A percentile compares a stretch with the other conserved stretches of the same genome.
Conservation (phyloP, 1,139 yeast species). For the Hanseniaspora gamundiae region DNA sequence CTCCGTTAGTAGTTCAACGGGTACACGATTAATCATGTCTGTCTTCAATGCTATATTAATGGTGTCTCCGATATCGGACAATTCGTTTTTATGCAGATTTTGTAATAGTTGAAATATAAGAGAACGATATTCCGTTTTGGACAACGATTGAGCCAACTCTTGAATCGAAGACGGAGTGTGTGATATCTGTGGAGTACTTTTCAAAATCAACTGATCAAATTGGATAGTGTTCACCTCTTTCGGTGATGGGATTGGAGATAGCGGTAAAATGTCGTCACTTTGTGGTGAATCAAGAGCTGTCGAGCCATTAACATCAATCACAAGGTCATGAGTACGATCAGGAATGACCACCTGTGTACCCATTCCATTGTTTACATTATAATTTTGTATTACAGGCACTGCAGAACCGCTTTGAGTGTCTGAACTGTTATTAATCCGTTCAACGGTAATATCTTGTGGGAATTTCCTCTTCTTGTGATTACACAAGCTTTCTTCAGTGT, state of each 20-base stretch:
- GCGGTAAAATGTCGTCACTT: constrained; percentile 18
- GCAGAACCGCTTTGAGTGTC: no score
- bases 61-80: constrained; percentile 53
- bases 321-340: neutral
- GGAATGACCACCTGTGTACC: neutral
- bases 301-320: neutral
- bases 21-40: constrained; percentile 60
- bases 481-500: no score
- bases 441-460: no score
- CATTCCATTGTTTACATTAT: neutral
- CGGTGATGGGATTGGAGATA: constrained; percentile 21
- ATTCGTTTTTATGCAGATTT: constrained; percentile 38
- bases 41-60: constrained; percentile 53
- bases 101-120: neutral
- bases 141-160: constrained; percentile 1
- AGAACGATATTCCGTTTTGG: neutral
- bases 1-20: constrained; percentile 62
- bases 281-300: neutral
- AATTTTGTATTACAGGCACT: no score
- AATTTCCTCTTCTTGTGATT: neutral
- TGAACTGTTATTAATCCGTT: no score
- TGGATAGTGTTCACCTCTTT: constrained; percentile 11
- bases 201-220: neutral
- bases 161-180: neutral
- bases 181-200: neutral